phyloP scores from a whole-genome alignment of 257 asterid species.

The Solanum megistacrolobum region DNA sequence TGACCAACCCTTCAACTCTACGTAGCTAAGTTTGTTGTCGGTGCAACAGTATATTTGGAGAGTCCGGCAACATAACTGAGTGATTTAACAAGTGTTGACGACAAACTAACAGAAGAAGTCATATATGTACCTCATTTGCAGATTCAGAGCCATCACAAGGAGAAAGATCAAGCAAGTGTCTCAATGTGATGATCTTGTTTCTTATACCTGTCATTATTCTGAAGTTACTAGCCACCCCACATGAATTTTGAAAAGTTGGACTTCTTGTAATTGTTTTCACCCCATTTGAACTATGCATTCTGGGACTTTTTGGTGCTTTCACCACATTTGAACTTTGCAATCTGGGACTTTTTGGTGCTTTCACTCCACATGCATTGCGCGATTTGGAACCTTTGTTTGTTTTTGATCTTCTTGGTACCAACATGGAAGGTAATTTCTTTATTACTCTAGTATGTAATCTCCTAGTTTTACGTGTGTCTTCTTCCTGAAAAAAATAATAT shows the following conservation, averaged over 20 bases:
- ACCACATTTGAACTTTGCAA: neutral
- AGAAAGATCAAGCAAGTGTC: constrained; percentile 72
- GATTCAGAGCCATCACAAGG: constrained; percentile 65
- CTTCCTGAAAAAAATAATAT: constrained; percentile 28
- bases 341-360: neutral
- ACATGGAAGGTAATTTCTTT: neutral
- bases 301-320: neutral
- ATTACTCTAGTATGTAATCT: constrained; percentile 10
- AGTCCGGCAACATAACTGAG: neutral
- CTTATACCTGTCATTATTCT: constrained; percentile 36
- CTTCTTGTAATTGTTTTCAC: neutral
- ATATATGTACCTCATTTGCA: constrained; percentile 40
- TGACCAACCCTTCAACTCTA: neutral
- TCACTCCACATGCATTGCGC: neutral
- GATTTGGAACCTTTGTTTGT: constrained; percentile 10
- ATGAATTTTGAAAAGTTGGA: constrained; percentile 6
- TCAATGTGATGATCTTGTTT: constrained; percentile 50
- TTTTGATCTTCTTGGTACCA: constrained; percentile 14
- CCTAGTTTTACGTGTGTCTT: constrained; percentile 8
- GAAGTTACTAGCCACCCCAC: constrained; percentile 38
- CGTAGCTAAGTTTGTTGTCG: neutral
- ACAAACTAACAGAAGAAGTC: neutral
- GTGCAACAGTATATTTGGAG: neutral
- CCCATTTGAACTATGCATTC: neutral
- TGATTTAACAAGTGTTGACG: neutral